Evolutionary conservation across 352 stramenopile species (phyloP).

Genomic region (Blastocystis sp.): DNA sequence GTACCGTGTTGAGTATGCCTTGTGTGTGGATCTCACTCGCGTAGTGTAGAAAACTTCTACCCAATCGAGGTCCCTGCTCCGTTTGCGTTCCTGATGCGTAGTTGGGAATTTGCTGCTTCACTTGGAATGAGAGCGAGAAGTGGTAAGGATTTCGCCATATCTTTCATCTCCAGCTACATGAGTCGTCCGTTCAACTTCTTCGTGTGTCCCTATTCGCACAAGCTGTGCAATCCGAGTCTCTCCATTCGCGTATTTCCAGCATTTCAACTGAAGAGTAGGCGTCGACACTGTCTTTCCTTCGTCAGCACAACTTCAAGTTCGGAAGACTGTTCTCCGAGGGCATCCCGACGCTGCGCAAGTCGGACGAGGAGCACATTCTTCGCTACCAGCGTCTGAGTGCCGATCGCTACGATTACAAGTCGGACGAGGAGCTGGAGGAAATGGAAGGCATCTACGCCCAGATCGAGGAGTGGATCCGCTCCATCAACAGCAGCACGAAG

Average conservation of each 20-base stretch:
- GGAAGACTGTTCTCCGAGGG: constrained; percentile 52
- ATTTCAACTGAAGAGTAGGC: background rate
- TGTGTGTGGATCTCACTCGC: background rate
- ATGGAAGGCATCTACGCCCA: background rate
- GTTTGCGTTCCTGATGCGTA: background rate
- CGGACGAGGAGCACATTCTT: constrained; percentile 50
- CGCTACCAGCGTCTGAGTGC: constrained; percentile 9
- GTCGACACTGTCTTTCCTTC: constrained; percentile 50
- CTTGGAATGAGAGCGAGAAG: constrained; percentile 27
- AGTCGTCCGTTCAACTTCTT: constrained; percentile 67
- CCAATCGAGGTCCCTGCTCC: constrained; percentile 20
- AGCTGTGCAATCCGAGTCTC: constrained; percentile 41
- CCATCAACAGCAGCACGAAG: background rate
- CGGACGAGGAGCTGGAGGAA: constrained; percentile 9
- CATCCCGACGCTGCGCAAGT: constrained; percentile 60
- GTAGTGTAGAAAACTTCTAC: constrained; percentile 67
- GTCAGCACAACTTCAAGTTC: constrained; percentile 61
- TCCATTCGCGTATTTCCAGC: background rate
- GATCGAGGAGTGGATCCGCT: constrained; percentile 24
- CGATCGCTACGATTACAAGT: constrained; percentile 62
- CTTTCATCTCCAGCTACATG: constrained; percentile 24
- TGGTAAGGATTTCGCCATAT: constrained; percentile 1
- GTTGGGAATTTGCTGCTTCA: constrained; percentile 68
- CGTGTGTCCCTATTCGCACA: constrained; percentile 53
- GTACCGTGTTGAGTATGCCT: constrained; percentile 54